phyloP scores from a whole-genome alignment of 305 asterid species.

The Solanum aculeatissimum region DNA sequence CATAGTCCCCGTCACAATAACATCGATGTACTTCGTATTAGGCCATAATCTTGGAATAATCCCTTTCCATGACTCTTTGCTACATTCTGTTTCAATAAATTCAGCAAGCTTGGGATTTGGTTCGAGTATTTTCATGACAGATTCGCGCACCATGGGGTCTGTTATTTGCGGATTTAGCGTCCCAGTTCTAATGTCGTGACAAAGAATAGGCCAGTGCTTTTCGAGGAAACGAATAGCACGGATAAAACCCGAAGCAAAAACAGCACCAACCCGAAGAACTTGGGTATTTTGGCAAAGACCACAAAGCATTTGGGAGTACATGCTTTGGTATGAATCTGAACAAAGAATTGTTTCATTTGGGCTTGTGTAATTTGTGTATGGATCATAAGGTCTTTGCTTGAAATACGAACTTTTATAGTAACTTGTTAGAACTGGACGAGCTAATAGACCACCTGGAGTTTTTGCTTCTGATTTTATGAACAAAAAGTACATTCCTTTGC shows the following conservation, averaged over 20 bases:
- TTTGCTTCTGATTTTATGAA: neutral
- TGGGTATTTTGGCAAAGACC: constrained; percentile 2
- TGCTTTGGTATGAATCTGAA: constrained; percentile 5
- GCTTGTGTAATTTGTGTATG: constrained; percentile 9
- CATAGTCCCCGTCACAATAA: constrained; percentile 12
- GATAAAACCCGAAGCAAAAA: constrained; percentile 5
- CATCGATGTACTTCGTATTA: neutral
- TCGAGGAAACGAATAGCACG: constrained; percentile 8
- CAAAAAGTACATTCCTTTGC: constrained; percentile 6
- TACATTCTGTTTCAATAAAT: neutral
- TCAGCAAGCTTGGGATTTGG: constrained; percentile 4
- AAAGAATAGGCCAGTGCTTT: constrained; percentile 6
- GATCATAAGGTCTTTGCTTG: neutral
- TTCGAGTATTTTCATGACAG: neutral
- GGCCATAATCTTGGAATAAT: constrained; percentile 14
- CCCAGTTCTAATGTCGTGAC: neutral
- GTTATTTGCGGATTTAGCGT: neutral
- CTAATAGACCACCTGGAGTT: constrained; percentile 7
- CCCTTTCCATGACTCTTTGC: constrained; percentile 5
- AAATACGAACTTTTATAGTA: neutral
- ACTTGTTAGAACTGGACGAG: constrained; percentile 4
- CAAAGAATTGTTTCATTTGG: constrained; percentile 11
- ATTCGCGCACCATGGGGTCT: neutral
- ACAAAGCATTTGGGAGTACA: constrained; percentile 8
- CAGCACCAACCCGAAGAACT: constrained; percentile 6